phyloP scores from a whole-genome alignment of 1,139 yeast genomes.

The Kurtzmaniella natalensis region DNA sequence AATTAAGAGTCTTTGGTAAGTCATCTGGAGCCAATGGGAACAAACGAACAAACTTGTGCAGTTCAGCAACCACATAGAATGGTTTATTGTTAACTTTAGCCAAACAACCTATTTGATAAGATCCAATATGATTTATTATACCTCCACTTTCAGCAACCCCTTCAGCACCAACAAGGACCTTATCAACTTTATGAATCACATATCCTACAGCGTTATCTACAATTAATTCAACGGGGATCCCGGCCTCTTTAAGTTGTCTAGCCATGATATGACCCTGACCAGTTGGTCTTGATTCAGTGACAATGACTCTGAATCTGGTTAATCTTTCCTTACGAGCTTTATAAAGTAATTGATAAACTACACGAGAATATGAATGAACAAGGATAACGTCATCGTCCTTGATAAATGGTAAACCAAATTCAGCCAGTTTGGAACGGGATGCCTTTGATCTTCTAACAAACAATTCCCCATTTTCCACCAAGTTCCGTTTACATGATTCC shows the following conservation, averaged over 20 bases:
- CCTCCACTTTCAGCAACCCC: conserved; percentile 99
- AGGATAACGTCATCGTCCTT: conserved; percentile 88
- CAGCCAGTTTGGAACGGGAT: conserved; percentile 83
- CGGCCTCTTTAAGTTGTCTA: conserved; percentile 58
- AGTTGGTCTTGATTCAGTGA: conserved; percentile 90
- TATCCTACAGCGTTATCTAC: conserved; percentile 95
- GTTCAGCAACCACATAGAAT: conserved; percentile 88
- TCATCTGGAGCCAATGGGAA: conserved; percentile 94
- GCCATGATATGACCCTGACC: conserved; percentile 80
- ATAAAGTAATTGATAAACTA: conserved; percentile 70
- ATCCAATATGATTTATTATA: conserved; percentile 91
- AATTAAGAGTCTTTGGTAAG: conserved; percentile 60
- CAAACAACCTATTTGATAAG: conserved; percentile 90
- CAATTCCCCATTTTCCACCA: conserved; percentile 89
- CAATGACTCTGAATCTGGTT: conserved; percentile 82
- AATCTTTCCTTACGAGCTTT: conserved; percentile 69
- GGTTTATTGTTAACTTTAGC: conserved; percentile 92
- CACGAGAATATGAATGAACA: conserved; percentile 91
- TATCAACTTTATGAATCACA: conserved; percentile 86
- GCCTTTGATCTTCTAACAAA: conserved; percentile 91
- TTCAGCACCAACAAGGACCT: conserved; percentile 95
- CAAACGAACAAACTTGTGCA: conserved; percentile 93
- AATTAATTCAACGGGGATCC: conserved; percentile 86
- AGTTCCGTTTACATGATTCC: conserved; percentile 87
- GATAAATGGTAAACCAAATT: conserved; percentile 81